These are phyloP conservation scores for Botrytis porri DNA, from an alignment of 2,329 filamentous ascomycete species.

Conservation along the genomic window DNA sequence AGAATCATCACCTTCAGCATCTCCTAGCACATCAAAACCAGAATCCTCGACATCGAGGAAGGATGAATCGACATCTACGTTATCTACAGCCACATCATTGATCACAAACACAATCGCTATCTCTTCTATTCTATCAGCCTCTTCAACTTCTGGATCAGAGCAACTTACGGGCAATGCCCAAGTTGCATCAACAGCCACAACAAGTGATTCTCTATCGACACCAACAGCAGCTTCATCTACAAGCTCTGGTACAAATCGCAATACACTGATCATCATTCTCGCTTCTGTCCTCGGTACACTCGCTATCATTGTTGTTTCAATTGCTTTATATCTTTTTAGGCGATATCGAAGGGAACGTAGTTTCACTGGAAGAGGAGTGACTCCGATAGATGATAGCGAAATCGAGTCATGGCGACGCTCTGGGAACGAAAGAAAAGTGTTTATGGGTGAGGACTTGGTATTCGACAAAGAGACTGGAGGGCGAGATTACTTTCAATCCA, in stretches of 20 bases:
- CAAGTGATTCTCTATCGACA: constrained; percentile 21
- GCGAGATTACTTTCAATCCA: neutral
- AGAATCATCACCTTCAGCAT: neutral
- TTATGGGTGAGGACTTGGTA: neutral
- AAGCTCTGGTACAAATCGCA: constrained; percentile 19
- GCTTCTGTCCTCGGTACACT: constrained; percentile 32
- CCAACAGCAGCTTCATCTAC: constrained; percentile 23
- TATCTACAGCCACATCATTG: constrained; percentile 18
- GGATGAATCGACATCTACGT: constrained; percentile 20
- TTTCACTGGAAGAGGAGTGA: constrained; percentile 54
- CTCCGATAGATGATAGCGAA: constrained; percentile 63
- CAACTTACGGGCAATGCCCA: constrained; percentile 4
- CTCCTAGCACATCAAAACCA: neutral
- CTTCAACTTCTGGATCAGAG: constrained; percentile 12
- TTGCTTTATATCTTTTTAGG: constrained; percentile 26
- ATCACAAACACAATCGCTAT: constrained; percentile 26
- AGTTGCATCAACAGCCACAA: constrained; percentile 14
- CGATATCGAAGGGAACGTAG: constrained; percentile 34
- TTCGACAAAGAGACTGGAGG: constrained; percentile 19
- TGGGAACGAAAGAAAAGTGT: constrained; percentile 15
- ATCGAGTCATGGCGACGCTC: constrained; percentile 57
- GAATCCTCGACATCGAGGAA: constrained; percentile 7
- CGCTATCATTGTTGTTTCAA: constrained; percentile 29
- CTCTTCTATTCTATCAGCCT: constrained; percentile 23
- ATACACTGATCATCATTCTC: constrained; percentile 32